Conservation (phyloP, 2,329 filamentous ascomycete genomes). For the Purpureocillium lavendulum region DNA sequence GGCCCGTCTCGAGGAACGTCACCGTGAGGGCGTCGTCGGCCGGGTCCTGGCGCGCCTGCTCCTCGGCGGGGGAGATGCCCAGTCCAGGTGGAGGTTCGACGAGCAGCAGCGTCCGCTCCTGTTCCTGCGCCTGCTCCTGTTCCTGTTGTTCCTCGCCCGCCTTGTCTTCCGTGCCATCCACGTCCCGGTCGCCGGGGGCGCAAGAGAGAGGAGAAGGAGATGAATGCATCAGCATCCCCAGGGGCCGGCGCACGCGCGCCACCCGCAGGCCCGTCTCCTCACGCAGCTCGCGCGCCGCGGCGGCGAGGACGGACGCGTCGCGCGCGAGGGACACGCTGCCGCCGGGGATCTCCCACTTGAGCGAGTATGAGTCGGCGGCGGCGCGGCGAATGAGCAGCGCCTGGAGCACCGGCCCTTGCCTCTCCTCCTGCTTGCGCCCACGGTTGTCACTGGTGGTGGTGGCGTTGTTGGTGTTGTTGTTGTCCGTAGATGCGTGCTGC, state of each 20-base stretch:
- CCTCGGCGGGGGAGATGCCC: slow-evolving; percentile 7
- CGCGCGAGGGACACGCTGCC: slow-evolving; percentile 25
- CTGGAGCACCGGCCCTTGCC: too few relatives aligned
- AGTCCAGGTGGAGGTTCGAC: not conserved
- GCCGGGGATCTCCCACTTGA: slow-evolving; percentile 12
- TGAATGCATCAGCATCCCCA: slow-evolving; percentile 10
- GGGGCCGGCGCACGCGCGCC: slow-evolving; percentile 13
- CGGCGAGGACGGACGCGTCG: slow-evolving; percentile 31
- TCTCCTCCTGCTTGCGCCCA: too few relatives aligned
- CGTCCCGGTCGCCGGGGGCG: too few relatives aligned
- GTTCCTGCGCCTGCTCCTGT: too few relatives aligned
- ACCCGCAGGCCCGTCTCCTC: slow-evolving; percentile 35
- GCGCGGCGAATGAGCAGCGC: slow-evolving; percentile 10
- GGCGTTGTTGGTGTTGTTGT: too few relatives aligned
- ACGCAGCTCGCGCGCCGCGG: slow-evolving; percentile 33
- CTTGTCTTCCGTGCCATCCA: too few relatives aligned
- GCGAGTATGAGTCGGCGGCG: slow-evolving; percentile 10
- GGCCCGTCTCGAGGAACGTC: slow-evolving; percentile 14
- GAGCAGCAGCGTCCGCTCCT: too few relatives aligned
- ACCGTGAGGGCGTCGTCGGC: slow-evolving; percentile 10
- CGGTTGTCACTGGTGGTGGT: too few relatives aligned
- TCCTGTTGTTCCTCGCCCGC: too few relatives aligned
- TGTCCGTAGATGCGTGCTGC: too few relatives aligned
- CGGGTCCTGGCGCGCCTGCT: slow-evolving; percentile 13
- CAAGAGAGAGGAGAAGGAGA: too few relatives aligned